phyloP scores from a whole-genome alignment of 2,329 filamentous ascomycete species.

The Sporothrix schenckii region DNA sequence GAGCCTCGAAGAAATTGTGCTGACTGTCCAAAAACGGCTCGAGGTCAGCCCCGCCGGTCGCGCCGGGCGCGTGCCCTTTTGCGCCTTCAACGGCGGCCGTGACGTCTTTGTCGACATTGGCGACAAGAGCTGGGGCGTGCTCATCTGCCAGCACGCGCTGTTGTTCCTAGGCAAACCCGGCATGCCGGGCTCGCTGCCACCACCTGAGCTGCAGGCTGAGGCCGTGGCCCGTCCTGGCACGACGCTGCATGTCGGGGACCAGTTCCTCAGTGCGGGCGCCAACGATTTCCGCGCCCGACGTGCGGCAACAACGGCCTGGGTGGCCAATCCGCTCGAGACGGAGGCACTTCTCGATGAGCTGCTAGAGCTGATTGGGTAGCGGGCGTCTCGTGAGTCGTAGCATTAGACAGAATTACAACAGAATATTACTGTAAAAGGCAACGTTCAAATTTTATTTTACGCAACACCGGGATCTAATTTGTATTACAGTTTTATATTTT shows the following conservation, averaged over 20 bases:
- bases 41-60: conserved; percentile 74
- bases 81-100: conserved; percentile 96
- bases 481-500: background rate
- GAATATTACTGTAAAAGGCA: background rate
- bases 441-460: background rate
- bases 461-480: background rate
- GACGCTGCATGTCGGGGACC: conserved; percentile 93
- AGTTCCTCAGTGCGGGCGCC: conserved; percentile 90
- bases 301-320: conserved; percentile 95
- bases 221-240: conserved; percentile 31
- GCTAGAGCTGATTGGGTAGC: conserved; percentile 54
- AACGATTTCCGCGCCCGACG: conserved; percentile 96
- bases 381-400: no score
- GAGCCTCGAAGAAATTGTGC: conserved; percentile 90
- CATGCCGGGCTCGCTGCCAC: conserved; percentile 44
- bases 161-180: conserved; percentile 53
- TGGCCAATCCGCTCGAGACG: conserved; percentile 89
- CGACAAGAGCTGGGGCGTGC: conserved; percentile 95
- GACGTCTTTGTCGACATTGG: conserved; percentile 99
- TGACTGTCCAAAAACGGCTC: conserved; percentile 90
- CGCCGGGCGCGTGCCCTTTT: conserved; percentile 71
- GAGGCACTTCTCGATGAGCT: conserved; percentile 87
- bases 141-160: conserved; percentile 70
- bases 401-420: background rate
- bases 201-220: background rate